Percentiles rank a stretch among this genome's conserved stretches.
Conservation (phyloP, 2,329 filamentous ascomycete genomes). For the Elsinoe perseae region DNA sequence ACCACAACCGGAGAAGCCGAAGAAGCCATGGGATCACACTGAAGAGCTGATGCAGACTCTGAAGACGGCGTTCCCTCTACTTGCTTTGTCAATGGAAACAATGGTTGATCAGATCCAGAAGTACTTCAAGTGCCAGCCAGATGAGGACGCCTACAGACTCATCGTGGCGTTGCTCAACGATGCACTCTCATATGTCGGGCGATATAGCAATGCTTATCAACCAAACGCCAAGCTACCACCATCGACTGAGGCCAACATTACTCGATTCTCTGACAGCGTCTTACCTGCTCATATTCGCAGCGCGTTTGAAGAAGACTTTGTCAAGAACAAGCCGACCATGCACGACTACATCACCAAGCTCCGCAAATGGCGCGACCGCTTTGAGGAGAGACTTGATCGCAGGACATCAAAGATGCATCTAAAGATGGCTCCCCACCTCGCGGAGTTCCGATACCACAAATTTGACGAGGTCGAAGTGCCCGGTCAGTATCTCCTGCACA, state of each 20-base stretch:
- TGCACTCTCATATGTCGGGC: constrained; percentile 82
- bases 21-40: constrained; percentile 90
- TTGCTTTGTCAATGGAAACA: constrained; percentile 96
- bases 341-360: constrained; percentile 97
- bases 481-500: constrained; percentile 92
- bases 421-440: constrained; percentile 80
- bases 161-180: constrained; percentile 98
- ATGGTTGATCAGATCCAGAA: constrained; percentile 99
- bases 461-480: constrained; percentile 98
- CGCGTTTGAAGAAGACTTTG: constrained; percentile 96
- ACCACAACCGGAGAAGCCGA: constrained; percentile 43
- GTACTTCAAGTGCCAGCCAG: constrained; percentile 96
- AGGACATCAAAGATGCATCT: constrained; percentile 65
- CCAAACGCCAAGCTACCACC: constrained; percentile 83
- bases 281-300: constrained; percentile 90
- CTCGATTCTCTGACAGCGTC: constrained; percentile 91
- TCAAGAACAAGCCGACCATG: constrained; percentile 91
- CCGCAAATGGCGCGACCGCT: constrained; percentile 91
- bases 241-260: constrained; percentile 93
- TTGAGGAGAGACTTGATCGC: constrained; percentile 93
- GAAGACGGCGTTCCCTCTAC: constrained; percentile 91
- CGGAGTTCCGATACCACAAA: constrained; percentile 94
- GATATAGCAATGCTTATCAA: constrained; percentile 77
- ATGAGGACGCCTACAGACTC: constrained; percentile 93
- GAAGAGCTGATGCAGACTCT: constrained; percentile 93